Evolutionary conservation across 73 alveolate species (phyloP).

Genomic region (Tetrahymena thermophila): DNA sequence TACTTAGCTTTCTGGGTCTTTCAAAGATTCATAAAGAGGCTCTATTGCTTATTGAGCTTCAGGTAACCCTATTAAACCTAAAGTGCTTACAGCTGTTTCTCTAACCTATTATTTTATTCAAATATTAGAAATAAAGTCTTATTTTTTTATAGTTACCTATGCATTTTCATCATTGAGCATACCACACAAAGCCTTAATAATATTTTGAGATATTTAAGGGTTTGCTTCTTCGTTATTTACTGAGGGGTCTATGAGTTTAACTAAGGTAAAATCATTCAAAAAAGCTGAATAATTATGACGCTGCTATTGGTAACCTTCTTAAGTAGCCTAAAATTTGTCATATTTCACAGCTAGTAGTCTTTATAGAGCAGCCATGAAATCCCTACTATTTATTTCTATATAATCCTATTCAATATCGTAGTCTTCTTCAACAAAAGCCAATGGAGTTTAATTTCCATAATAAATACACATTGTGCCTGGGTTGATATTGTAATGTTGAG

Average conservation of each 20-base stretch:
- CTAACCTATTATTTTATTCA: conserved; percentile 36
- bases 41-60: conserved; percentile 72
- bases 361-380: conserved; percentile 80
- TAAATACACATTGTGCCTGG: conserved; percentile 87
- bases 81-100: conserved; percentile 74
- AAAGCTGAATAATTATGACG: not conserved
- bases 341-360: conserved; percentile 74
- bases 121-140: not conserved
- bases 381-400: conserved; percentile 79
- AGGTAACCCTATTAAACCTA: conserved; percentile 87
- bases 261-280: not conserved
- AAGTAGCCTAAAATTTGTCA: conserved; percentile 60
- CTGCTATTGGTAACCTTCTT: conserved; percentile 1
- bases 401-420: conserved; percentile 48
- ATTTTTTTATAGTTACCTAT: not conserved
- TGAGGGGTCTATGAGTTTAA: not conserved
- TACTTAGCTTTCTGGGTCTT: conserved; percentile 72
- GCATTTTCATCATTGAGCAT: conserved; percentile 57
- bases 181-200: conserved; percentile 52
- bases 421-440: conserved; percentile 48
- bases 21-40: conserved; percentile 51
- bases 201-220: conserved; percentile 51
- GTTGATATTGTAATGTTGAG: conserved; percentile 49
- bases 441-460: conserved; percentile 73
- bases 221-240: not conserved